Conservation (phyloP, 495 filamentous ascomycete genomes). For the Penicillium arizonense region DNA sequence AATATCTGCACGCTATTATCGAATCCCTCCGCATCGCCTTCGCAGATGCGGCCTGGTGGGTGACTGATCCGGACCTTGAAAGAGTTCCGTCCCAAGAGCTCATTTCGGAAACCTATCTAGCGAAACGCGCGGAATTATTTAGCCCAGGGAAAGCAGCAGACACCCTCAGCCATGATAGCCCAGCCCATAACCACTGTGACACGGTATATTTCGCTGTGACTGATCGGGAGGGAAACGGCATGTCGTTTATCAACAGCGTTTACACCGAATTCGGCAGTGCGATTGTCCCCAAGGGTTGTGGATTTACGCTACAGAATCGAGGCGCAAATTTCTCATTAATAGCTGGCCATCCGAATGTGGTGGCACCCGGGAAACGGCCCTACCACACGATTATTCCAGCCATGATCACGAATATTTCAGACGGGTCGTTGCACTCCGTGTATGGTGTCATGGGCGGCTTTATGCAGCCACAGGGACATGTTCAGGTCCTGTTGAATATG, state of each 20-base stretch:
- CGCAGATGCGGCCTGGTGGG: conserved; percentile 84
- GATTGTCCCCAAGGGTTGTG: conserved; percentile 79
- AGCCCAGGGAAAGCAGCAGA: conserved; percentile 54
- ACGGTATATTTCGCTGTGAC: conserved; percentile 92
- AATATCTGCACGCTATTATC: conserved; percentile 86
- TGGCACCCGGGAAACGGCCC: conserved; percentile 79
- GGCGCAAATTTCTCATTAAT: conserved; percentile 76
- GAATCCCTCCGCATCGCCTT: conserved; percentile 91
- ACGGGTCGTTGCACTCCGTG: conserved; percentile 73
- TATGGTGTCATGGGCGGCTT: conserved; percentile 98
- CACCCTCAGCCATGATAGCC: conserved; percentile 60
- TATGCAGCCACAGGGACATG: conserved; percentile 98
- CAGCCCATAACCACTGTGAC: conserved; percentile 71
- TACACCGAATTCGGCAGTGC: conserved; percentile 86
- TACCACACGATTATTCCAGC: conserved; percentile 99
- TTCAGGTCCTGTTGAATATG: conserved; percentile 92
- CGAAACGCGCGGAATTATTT: conserved; percentile 69
- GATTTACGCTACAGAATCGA: conserved; percentile 93
- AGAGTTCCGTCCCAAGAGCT: conserved; percentile 64
- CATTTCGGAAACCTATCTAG: conserved; percentile 60
- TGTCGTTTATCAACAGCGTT: conserved; percentile 95
- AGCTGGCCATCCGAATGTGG: conserved; percentile 68
- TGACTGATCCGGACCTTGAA: conserved; percentile 73
- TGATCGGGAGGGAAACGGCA: conserved; percentile 80
- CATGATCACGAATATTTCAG: conserved; percentile 74